Base-by-base conservation (phyloP, 1,284 basidiomycete genomes). In the Mixia osmundae region DNA sequence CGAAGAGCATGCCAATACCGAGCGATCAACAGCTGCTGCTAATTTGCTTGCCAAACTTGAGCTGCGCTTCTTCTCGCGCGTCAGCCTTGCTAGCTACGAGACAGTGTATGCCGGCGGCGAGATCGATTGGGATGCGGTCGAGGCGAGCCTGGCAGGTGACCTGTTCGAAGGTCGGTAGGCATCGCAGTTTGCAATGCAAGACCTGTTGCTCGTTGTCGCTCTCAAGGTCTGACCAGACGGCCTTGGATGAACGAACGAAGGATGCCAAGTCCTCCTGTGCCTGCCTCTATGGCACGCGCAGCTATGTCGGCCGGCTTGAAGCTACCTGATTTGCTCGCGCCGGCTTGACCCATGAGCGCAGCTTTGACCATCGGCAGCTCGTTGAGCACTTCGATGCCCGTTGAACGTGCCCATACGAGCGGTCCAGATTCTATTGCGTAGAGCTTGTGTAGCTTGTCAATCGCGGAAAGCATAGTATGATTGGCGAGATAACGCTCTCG, bases 121-220 rank as follows among this genome's bases (percentile, higher is more conserved):
- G 37, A 62, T 91, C 12, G 83, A 94, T 53, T 87, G 77, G 79
- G 72, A 72, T 19, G 69, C 69, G 6, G 72, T 94, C 15, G 85
- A 94, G 57, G 64, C 61, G 29, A 69, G 72, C 6, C 57, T 94
- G 28, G 59, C 76, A 54, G 65, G 69, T 32, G 85, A 94, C 57
- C 72, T 94, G 60, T 94, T 94, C 51, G 80, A 87, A 22, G 55
- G 53, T n/a, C n/a, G n/a, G n/a, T n/a, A n/a, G n/a, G n/a, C n/a
- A n/a, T n/a, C n/a, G n/a, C n/a, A n/a, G n/a, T n/a, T n/a, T n/a
- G n/a, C n/a, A n/a, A n/a, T n/a, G n/a, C n/a, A n/a, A n/a, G n/a
- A n/a, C n/a, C n/a, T n/a, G n/a, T n/a, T n/a, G n/a, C n/a, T n/a
- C n/a, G n/a, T n/a, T n/a, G n/a, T n/a, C n/a, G n/a, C n/a, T n/a